These are phyloP conservation scores for Candida pseudofarinosa DNA, from an alignment of 805 yeast species.

Conservation along the genomic window DNA sequence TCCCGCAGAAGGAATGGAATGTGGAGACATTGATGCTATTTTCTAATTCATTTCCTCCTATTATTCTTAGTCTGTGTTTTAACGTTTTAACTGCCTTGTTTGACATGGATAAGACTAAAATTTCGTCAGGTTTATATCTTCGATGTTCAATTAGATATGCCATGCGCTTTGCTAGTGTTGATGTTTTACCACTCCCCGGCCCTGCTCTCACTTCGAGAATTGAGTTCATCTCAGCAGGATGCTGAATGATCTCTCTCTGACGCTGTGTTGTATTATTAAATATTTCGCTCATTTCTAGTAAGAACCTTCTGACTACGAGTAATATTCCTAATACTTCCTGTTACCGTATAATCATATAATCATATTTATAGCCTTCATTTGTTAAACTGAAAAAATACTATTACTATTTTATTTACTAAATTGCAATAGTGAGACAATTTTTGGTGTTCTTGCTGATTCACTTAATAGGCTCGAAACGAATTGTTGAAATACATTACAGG, in stretches of 20 bases:
- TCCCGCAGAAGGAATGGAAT: constrained; percentile 60
- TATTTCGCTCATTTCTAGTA: background rate
- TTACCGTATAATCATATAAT: too few species aligned
- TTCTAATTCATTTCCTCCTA: constrained; percentile 32
- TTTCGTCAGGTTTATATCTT: constrained; percentile 45
- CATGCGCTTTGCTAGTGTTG: constrained; percentile 52
- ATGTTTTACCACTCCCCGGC: constrained; percentile 74
- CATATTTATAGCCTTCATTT: too few species aligned
- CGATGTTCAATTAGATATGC: constrained; percentile 39
- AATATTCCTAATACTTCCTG: too few species aligned
- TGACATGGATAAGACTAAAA: constrained; percentile 63
- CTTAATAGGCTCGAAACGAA: background rate
- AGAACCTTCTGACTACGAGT: too few species aligned
- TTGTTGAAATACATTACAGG: background rate
- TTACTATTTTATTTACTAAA: too few species aligned
- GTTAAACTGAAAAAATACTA: too few species aligned
- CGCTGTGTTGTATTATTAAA: constrained; percentile 28
- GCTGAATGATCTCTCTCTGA: constrained; percentile 44
- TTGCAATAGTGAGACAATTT: too few species aligned
- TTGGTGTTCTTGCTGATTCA: too few species aligned
- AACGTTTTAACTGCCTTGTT: constrained; percentile 60
- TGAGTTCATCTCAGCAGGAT: constrained; percentile 34
- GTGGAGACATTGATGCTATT: constrained; percentile 45
- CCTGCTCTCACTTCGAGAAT: constrained; percentile 59
- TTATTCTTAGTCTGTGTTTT: constrained; percentile 23